Evolutionary conservation across 192 early-diverging fungal genomes (phyloP).

Genomic region (Gonapodya sp.): DNA sequence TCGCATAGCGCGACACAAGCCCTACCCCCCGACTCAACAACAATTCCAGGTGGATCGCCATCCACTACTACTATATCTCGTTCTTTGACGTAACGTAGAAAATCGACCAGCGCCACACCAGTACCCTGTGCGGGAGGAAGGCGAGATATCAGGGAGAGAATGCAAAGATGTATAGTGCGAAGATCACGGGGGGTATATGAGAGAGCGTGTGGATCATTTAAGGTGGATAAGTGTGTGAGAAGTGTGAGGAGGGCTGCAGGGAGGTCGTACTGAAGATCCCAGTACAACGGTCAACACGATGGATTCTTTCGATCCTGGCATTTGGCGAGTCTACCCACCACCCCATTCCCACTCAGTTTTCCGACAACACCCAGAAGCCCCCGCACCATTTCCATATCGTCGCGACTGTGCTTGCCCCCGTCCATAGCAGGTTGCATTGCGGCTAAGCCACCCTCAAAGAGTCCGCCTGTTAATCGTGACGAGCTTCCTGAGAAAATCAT

Average conservation of each 20-base stretch:
- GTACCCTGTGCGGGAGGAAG: neutral
- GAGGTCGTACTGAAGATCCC: too few relatives aligned
- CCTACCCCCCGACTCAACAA: neutral
- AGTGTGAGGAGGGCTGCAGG: neutral
- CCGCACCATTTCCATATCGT: neutral
- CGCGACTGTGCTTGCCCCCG: neutral
- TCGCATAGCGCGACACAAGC: neutral
- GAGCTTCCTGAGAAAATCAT: neutral
- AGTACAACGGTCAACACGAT: neutral
- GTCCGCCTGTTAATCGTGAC: neutral
- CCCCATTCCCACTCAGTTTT: neutral
- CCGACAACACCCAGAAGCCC: neutral
- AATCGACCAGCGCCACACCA: neutral
- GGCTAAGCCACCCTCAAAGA: neutral
- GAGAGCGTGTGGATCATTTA: neutral
- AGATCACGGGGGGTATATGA: neutral
- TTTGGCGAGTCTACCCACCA: neutral
- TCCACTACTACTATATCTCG: neutral
- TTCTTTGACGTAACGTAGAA: neutral
- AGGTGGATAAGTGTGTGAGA: neutral
- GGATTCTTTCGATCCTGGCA: neutral
- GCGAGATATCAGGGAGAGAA: neutral
- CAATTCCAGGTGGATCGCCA: neutral
- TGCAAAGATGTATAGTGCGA: neutral
- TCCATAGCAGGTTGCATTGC: neutral